Evolutionary conservation across 139 green algal species (phyloP), one percentile per base, ranked within the genome.

Genomic region (Closterium sp.): DNA sequence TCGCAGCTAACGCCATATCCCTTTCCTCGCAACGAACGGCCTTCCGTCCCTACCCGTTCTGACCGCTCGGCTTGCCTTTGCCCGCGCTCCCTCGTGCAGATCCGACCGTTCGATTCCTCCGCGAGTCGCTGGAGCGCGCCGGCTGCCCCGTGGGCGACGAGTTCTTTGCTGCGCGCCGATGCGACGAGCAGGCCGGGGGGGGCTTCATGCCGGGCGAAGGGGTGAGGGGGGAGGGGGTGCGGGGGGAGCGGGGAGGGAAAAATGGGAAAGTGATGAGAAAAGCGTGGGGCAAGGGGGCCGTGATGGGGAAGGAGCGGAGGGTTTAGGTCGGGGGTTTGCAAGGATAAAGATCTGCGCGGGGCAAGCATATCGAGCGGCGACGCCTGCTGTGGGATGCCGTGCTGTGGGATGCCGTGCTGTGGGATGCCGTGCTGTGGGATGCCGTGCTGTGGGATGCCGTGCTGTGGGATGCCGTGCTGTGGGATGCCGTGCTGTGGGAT

Each of bases 61-160:
- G 55, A 76, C 55, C 55, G 12, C 55, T 19, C 55, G 3, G 25
- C 55, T 76, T 10, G 16, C 55, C 16, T 66, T 66, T 66, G 10
- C 55, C 55, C 55, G 55, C 55, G 55, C 55, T 19, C 55, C 55
- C 9, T 76, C 55, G 23, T 33, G 10, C 90, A 94, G 91, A 93
- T 92, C 88, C 90, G 31, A 86, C 93, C 88, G 91, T 94, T 9
- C 95, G 92, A 85, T 94, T 94, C 89, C 33, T 94, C 19, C 30
- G 91, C 33, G 91, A 95, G 34, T 86, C 90, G n/a, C 34, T 94
- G 91, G 91, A 95, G 30, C 95, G 95, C 66, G 91, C 91, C 5
- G 91, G 91, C 7, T 94, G 91, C 84, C 28, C 91, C 30, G 91
- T 94, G 32, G 30, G 38, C 28, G 38, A 95, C 34, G 36, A 95